phyloP scores from a whole-genome alignment of 225 moss, liverwort and hornwort genomes.

The Physcomitrium patens region DNA sequence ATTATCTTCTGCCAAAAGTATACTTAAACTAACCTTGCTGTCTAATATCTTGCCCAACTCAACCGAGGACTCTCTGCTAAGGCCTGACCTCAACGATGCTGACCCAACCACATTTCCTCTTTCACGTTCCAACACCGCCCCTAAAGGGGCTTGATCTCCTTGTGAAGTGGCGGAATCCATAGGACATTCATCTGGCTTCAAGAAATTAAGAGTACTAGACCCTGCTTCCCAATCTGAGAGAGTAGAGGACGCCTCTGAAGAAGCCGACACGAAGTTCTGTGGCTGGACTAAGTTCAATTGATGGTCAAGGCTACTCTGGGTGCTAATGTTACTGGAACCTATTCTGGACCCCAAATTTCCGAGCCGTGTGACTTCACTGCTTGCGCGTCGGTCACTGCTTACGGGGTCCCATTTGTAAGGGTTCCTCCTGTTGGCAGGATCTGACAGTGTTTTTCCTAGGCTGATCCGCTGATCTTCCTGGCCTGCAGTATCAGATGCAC shows the following conservation, averaged over 20 bases:
- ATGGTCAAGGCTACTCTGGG: background rate
- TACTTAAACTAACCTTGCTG: conserved; percentile 42
- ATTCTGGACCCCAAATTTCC: conserved; percentile 3
- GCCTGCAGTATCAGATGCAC: background rate
- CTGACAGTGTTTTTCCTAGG: conserved; percentile 28
- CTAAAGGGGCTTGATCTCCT: conserved; percentile 5
- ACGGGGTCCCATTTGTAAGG: conserved; percentile 13
- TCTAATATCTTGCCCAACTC: conserved; percentile 36
- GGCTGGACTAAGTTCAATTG: conserved; percentile 24
- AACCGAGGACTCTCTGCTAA: conserved; percentile 50
- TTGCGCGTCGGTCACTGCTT: conserved; percentile 47
- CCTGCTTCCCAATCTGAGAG: conserved; percentile 35
- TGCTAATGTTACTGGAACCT: background rate
- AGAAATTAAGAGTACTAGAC: background rate
- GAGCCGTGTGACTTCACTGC: conserved; percentile 48
- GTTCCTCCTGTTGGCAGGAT: background rate
- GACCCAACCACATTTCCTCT: conserved; percentile 36
- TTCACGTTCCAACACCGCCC: conserved; percentile 36
- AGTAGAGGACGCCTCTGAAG: conserved; percentile 27
- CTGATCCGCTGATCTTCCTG: background rate
- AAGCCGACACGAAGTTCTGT: conserved; percentile 24
- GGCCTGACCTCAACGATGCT: conserved; percentile 25
- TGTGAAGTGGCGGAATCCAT: conserved; percentile 35
- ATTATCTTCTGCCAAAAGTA: conserved; percentile 89
- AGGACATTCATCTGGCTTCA: conserved; percentile 36